Evolutionary conservation across 352 stramenopile genomes (phyloP).

Genomic region (Pythium coloratum): DNA sequence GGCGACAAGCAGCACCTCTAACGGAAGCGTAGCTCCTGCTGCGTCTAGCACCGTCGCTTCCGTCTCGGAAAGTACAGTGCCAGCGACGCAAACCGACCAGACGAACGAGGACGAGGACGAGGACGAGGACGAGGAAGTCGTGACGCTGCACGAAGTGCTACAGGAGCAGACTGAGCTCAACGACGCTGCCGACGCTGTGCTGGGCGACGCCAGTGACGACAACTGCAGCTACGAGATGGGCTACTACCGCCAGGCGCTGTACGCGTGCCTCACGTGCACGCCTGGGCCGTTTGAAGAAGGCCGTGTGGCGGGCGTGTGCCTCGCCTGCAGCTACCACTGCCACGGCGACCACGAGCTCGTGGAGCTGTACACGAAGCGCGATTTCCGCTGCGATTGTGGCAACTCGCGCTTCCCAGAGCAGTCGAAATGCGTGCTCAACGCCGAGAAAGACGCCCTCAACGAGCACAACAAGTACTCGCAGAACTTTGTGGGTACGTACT

Average conservation of each 20-base stretch:
- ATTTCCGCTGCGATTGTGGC: conserved; percentile 76
- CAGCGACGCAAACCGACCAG: background rate
- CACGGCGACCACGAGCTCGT: conserved; percentile 75
- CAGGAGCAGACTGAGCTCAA: conserved; percentile 52
- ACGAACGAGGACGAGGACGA: conserved; percentile 21
- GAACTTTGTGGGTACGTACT: conserved; percentile 71
- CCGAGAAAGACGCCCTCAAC: conserved; percentile 53
- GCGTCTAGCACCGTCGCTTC: background rate
- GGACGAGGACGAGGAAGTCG: conserved; percentile 47
- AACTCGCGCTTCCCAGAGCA: conserved; percentile 52
- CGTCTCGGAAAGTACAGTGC: background rate
- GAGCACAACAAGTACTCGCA: conserved; percentile 68
- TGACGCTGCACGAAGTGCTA: conserved; percentile 67
- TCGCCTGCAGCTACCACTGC: conserved; percentile 76
- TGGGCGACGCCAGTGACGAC: conserved; percentile 56
- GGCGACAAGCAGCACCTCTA: background rate
- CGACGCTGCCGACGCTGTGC: conserved; percentile 58
- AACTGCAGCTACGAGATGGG: conserved; percentile 72
- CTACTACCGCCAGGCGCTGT: conserved; percentile 68
- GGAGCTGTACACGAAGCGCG: conserved; percentile 80
- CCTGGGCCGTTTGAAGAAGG: conserved; percentile 35
- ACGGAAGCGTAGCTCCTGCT: background rate
- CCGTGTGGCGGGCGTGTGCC: conserved; percentile 53
- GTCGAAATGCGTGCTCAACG: conserved; percentile 48
- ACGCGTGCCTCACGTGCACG: conserved; percentile 74